Conservation (phyloP, 2,329 filamentous ascomycete genomes). For the Diplodia sapinea region DNA sequence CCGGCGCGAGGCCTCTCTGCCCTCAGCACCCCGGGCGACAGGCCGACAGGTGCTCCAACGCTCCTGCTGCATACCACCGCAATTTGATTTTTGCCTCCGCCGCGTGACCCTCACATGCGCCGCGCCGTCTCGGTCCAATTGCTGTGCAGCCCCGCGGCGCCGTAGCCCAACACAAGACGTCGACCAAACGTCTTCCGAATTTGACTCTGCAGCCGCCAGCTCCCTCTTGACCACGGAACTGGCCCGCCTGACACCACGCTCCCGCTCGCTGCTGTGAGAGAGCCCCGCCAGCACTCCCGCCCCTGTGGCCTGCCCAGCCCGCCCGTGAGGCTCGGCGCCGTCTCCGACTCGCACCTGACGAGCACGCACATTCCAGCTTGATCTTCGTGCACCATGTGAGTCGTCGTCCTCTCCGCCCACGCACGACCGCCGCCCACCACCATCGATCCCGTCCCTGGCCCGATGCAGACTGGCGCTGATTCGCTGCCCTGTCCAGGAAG, state of each 20-base stretch:
- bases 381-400: slow-evolving; percentile 28
- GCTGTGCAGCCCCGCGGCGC: slow-evolving; percentile 4
- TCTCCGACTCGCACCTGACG: background rate
- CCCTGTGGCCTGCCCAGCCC: slow-evolving; percentile 3
- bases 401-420: slow-evolving; percentile 23
- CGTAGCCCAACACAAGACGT: background rate
- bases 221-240: slow-evolving; percentile 21
- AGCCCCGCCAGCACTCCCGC: background rate
- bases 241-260: slow-evolving; percentile 13
- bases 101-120: slow-evolving; percentile 27
- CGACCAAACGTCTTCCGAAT: slow-evolving; percentile 16
- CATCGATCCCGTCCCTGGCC: slow-evolving; percentile 21
- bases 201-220: slow-evolving; percentile 25
- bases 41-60: slow-evolving; percentile 26
- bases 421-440: slow-evolving; percentile 7
- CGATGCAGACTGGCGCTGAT: slow-evolving; percentile 38
- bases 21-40: slow-evolving; percentile 15
- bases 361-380: slow-evolving; percentile 1
- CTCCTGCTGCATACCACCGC: slow-evolving; percentile 23
- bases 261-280: slow-evolving; percentile 15
- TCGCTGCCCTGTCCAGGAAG: slow-evolving; percentile 71
- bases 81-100: slow-evolving; percentile 23
- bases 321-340: background rate
- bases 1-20: slow-evolving; percentile 8
- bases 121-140: slow-evolving; percentile 21